These are phyloP conservation scores for Amanita rubescens DNA, from an alignment of 768 basidiomycete genomes.

Conservation along the genomic window DNA sequence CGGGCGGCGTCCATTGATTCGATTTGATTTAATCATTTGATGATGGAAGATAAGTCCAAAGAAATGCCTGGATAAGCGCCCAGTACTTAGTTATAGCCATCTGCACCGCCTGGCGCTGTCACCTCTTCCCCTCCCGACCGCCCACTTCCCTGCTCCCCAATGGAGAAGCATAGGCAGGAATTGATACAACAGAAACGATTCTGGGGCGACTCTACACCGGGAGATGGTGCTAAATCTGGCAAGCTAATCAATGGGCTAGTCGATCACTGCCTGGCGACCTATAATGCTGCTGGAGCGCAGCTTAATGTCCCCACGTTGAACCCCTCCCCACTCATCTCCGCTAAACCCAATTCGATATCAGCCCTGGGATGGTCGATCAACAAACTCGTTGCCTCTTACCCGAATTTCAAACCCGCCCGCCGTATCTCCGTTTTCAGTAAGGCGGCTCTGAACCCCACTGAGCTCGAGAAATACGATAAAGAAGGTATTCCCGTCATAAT, in stretches of 20 bases:
- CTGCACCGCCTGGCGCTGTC: background rate
- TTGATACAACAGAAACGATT: slow-evolving; percentile 13
- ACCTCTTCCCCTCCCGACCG: background rate
- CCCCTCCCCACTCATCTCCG: background rate
- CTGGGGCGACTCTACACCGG: slow-evolving; percentile 14
- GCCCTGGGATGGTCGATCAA: slow-evolving; percentile 47
- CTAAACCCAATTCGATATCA: slow-evolving; percentile 19
- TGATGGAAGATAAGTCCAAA: background rate
- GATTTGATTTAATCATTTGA: background rate
- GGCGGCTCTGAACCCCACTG: slow-evolving; percentile 17
- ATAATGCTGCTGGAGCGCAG: background rate
- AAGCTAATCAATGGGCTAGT: background rate
- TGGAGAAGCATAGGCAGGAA: slow-evolving; percentile 17
- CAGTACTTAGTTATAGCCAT: background rate
- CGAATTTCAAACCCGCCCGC: slow-evolving; percentile 23
- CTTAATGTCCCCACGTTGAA: background rate
- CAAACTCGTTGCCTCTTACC: slow-evolving; percentile 23
- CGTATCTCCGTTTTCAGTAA: slow-evolving; percentile 26
- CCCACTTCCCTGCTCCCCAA: background rate
- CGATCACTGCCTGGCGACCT: background rate
- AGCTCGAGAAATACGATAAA: slow-evolving; percentile 39
- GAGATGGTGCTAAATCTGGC: slow-evolving; percentile 5
- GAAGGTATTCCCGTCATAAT: slow-evolving; percentile 59
- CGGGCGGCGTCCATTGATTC: too few relatives aligned
- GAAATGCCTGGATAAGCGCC: background rate